Evolutionary conservation across 2,329 filamentous ascomycete genomes (phyloP).

Genomic region (Epichloe elymi): DNA sequence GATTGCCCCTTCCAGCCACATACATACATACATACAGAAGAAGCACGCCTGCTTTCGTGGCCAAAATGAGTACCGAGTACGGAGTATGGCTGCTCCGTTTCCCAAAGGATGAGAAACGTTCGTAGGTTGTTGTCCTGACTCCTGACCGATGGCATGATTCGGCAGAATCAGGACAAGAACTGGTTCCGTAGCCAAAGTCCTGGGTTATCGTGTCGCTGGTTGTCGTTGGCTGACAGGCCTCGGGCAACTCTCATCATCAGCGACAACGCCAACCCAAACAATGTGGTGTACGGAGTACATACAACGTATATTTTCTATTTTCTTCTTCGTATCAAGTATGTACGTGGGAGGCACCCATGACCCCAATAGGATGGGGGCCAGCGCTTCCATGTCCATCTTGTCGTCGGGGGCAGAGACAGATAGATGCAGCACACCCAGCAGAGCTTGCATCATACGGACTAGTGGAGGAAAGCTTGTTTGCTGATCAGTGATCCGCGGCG

Average conservation of each 20-base stretch:
- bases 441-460: neutral
- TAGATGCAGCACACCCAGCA: neutral
- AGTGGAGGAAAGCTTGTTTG: constrained; percentile 1
- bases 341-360: neutral
- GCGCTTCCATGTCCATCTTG: neutral
- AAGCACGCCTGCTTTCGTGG: neutral
- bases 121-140: neutral
- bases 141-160: too few relatives aligned
- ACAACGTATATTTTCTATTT: too few relatives aligned
- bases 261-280: too few relatives aligned
- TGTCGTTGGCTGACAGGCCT: too few relatives aligned
- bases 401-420: neutral
- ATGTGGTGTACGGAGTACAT: too few relatives aligned
- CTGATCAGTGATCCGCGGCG: neutral
- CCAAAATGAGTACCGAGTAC: neutral
- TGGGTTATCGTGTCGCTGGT: too few relatives aligned
- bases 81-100: neutral
- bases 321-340: too few relatives aligned
- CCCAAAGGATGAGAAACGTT: neutral
- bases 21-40: neutral
- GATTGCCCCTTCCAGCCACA: neutral
- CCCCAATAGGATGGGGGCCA: neutral
- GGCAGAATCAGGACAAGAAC: neutral
- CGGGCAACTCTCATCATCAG: too few relatives aligned
- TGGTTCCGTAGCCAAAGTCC: too few relatives aligned